Percentiles rank a stretch among this genome's conserved stretches.
phyloP scores from a whole-genome alignment of 2,329 filamentous ascomycete genomes.

The Verticillium nonalfalfae region DNA sequence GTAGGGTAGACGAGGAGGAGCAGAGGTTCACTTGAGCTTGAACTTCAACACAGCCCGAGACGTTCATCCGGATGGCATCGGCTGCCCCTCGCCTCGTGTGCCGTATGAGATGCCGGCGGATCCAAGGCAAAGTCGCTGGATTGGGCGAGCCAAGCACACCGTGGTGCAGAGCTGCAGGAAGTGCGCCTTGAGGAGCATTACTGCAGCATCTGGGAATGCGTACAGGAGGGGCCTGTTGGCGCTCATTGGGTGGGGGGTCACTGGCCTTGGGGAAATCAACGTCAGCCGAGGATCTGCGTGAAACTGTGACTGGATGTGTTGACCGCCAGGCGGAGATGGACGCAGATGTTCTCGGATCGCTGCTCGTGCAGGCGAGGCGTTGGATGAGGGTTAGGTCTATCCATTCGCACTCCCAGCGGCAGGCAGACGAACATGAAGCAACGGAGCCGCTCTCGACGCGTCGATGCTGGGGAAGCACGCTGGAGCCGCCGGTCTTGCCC shows the following conservation, averaged over 20 bases:
- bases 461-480: too few species aligned
- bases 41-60: not conserved
- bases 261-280: not conserved
- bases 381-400: too few species aligned
- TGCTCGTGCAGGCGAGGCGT: too few species aligned
- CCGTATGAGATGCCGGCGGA: constrained; percentile 1
- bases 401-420: too few species aligned
- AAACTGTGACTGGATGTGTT: not conserved
- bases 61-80: not conserved
- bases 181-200: not conserved
- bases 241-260: not conserved
- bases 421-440: too few species aligned
- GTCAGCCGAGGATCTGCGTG: constrained; percentile 1
- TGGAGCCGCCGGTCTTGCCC: not conserved
- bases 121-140: not conserved
- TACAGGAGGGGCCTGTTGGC: not conserved
- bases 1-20: not conserved
- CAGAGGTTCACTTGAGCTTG: not conserved
- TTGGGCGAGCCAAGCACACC: not conserved
- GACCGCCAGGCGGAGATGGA: not conserved
- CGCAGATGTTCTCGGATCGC: not conserved
- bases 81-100: not conserved
- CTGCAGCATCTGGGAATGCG: not conserved
- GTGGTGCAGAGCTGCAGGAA: not conserved
- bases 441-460: too few species aligned